Conservation (phyloP, 2,329 filamentous ascomycete genomes). For the Lojkania enalia region DNA sequence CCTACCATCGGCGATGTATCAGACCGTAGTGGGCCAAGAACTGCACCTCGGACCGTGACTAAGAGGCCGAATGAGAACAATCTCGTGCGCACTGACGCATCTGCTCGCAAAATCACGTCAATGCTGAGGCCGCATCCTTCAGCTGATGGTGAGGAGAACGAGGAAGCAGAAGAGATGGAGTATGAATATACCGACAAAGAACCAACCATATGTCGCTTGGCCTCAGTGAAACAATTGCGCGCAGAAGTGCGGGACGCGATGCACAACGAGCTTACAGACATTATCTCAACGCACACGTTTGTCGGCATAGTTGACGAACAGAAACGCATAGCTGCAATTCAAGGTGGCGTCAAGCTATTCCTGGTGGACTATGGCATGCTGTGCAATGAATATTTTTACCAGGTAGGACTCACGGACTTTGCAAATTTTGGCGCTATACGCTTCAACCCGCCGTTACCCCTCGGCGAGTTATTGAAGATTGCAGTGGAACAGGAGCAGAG, state of each 20-base stretch:
- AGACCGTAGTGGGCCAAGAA: constrained; percentile 35
- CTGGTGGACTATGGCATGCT: constrained; percentile 90
- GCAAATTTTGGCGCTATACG: constrained; percentile 87
- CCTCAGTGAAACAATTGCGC: constrained; percentile 84
- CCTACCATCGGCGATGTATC: constrained; percentile 26
- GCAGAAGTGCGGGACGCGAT: constrained; percentile 77
- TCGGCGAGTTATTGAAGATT: constrained; percentile 71
- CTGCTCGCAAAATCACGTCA: constrained; percentile 89
- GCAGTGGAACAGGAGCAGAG: constrained; percentile 72
- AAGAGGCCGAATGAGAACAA: constrained; percentile 74
- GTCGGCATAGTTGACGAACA: constrained; percentile 89
- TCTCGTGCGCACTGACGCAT: constrained; percentile 86
- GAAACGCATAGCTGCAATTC: constrained; percentile 86
- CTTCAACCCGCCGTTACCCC: constrained; percentile 73
- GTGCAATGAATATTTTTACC: constrained; percentile 89
- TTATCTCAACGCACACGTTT: constrained; percentile 87
- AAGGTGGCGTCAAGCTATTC: constrained; percentile 88
- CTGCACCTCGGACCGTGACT: constrained; percentile 26
- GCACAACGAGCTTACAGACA: constrained; percentile 83
- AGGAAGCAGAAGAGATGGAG: constrained; percentile 57
- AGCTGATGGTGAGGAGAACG: constrained; percentile 28
- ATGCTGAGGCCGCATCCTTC: constrained; percentile 72
- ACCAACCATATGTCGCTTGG: constrained; percentile 70
- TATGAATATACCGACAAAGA: constrained; percentile 76
- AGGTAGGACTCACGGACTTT: constrained; percentile 91